Evolutionary conservation across 331 rosid species (phyloP), one percentile per base, ranked within the genome.

Genomic region (Stylosanthes scabra): DNA sequence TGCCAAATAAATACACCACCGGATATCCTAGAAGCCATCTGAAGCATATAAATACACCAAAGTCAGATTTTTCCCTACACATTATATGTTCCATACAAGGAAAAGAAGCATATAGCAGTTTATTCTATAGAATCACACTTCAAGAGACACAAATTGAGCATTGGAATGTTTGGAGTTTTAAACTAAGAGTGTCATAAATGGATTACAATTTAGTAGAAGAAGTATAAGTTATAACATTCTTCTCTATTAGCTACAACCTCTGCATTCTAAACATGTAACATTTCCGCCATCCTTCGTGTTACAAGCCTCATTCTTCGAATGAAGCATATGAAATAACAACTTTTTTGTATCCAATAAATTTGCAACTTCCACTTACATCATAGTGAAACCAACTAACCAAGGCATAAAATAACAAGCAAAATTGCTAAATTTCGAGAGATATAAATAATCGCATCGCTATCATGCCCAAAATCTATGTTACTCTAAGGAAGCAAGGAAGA

Each of bases 11-110:
- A 75, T 90, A 93, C 62, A 86, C 96, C 63, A 93, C 85, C 20
- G 98, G 97, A 62, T 93, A 93, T 41, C 98, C 96, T 74, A 93
- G 96, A 84, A 93, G 96, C 98, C 98, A 93, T 76, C 97, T 90
- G 92, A 50, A 72, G 68, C 77, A 80, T 64, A 81, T 51, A 64
- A 72, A 66, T 14, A 69, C 41, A 56, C 25, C 20, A 58, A 61
- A 58, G 41, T 68, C 65, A 75, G 67, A 80, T 11, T 45, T 45
- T 3, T 39, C 5, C 40, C 50, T 44, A 42, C 55, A 61, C 7
- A 28, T 47, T 49, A 37, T 63, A 31, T 62, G 70, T 20, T 63
- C 20, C 50, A 42, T 28, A 64, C 16, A 12, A 67, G 54, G 45
- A 31, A 2, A 20, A 15, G 52, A 52, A 54, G 71, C 66, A 63